Conservation (phyloP, 2,329 filamentous ascomycete species). For the Leptosphaerulina australis region DNA sequence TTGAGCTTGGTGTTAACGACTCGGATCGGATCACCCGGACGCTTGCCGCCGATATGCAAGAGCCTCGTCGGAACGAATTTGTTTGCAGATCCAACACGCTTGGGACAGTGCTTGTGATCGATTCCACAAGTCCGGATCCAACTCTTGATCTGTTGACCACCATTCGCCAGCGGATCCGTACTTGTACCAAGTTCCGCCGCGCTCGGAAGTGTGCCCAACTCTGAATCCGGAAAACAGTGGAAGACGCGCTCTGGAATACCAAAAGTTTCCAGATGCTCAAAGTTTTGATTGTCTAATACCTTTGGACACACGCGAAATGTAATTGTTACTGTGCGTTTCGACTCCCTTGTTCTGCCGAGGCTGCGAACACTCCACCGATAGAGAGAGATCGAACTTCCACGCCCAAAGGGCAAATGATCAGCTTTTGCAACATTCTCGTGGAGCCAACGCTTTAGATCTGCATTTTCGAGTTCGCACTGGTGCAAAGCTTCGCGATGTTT, state of each 20-base stretch:
- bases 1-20: no score
- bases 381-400: not conserved
- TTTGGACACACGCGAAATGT: slow-evolving; percentile 3
- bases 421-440: not conserved
- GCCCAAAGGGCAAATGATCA: not conserved
- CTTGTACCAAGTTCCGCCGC: no score
- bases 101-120: slow-evolving; percentile 16
- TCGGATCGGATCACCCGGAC: slow-evolving; percentile 4
- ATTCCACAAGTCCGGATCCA: slow-evolving; percentile 15
- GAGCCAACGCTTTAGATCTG: no score
- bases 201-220: no score
- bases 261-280: no score
- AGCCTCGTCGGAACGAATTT: slow-evolving; percentile 8
- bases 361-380: slow-evolving; percentile 1
- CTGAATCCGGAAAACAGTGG: no score
- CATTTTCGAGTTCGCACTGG: no score
- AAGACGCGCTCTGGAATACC: no score
- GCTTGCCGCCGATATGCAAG: slow-evolving; percentile 5
- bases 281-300: slow-evolving; percentile 22
- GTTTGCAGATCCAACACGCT: slow-evolving; percentile 5
- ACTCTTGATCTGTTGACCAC: slow-evolving; percentile 15
- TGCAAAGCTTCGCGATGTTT: not conserved
- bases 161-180: not conserved
- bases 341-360: slow-evolving; percentile 1
- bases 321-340: not conserved